These are phyloP conservation scores for Fusarium tjaetaba DNA, from an alignment of 2,329 filamentous ascomycete species.

Conservation along the genomic window DNA sequence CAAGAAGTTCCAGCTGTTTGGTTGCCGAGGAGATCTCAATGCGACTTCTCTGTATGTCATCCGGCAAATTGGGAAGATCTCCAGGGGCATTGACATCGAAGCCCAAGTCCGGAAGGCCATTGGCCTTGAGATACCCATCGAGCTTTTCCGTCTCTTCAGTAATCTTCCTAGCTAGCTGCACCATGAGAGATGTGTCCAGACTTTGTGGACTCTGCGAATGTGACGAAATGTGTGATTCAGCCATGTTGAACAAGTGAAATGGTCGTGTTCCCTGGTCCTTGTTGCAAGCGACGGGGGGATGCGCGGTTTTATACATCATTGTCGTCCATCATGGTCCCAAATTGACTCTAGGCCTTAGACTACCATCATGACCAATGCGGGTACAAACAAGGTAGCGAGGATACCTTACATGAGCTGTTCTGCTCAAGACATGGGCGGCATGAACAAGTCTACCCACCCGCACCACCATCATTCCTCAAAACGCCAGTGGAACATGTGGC, in stretches of 20 bases:
- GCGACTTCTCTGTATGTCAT: conserved; percentile 57
- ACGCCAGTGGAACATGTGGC: conserved; percentile 14
- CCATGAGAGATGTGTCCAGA: conserved; percentile 51
- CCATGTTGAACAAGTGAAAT: conserved; percentile 19
- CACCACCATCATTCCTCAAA: conserved; percentile 14
- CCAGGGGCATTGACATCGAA: conserved; percentile 57
- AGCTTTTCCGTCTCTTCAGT: conserved; percentile 60
- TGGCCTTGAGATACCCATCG: conserved; percentile 57
- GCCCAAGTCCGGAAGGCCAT: conserved; percentile 53
- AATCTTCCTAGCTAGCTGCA: conserved; percentile 59
- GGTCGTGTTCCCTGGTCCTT: not conserved
- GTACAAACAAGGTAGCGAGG: not conserved
- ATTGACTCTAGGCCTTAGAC: conserved; percentile 1
- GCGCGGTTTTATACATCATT: conserved; percentile 27
- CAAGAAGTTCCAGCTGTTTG: conserved; percentile 58
- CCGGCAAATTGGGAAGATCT: conserved; percentile 60
- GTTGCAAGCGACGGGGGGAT: conserved; percentile 4
- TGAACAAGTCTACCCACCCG: conserved; percentile 5
- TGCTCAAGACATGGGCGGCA: not conserved
- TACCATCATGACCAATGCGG: conserved; percentile 15
- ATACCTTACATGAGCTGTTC: conserved; percentile 1
- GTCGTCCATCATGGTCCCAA: not conserved
- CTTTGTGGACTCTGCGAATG: conserved; percentile 45
- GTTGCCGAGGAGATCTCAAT: conserved; percentile 60
- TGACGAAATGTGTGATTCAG: conserved; percentile 46